phyloP scores from a whole-genome alignment of 768 basidiomycete genomes.

The Leucosporidium creatinivorum region DNA sequence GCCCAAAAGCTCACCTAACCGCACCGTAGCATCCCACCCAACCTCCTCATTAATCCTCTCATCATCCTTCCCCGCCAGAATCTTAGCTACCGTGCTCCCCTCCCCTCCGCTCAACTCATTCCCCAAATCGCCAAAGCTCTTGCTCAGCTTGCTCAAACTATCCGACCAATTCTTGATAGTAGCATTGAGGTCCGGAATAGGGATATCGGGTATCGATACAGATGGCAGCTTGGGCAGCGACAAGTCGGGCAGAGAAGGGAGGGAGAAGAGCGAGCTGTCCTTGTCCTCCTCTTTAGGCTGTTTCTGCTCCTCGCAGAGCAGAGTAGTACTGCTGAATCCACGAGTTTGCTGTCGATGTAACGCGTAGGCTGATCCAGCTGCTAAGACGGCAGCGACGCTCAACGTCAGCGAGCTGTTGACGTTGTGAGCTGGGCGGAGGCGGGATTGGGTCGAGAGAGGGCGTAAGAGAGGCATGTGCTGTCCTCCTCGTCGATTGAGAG shows the following conservation, averaged over 20 bases:
- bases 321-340: background rate
- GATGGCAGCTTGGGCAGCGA: conserved; percentile 10
- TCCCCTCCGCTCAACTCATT: conserved; percentile 57
- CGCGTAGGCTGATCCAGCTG: no score
- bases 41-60: conserved; percentile 37
- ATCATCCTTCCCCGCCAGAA: conserved; percentile 49
- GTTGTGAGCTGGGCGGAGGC: no score
- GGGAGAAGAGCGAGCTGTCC: background rate
- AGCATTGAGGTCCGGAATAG: conserved; percentile 36
- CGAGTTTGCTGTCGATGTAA: no score
- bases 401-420: no score
- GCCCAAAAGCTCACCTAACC: conserved; percentile 13
- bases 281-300: background rate
- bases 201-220: background rate
- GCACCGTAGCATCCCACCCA: conserved; percentile 39
- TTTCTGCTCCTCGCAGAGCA: conserved; percentile 2
- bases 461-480: no score
- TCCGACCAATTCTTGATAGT: conserved; percentile 87
- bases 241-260: background rate
- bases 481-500: no score
- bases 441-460: no score
- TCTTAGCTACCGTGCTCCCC: conserved; percentile 63
- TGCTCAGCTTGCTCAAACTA: conserved; percentile 61
- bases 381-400: no score
- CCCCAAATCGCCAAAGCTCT: conserved; percentile 4